Base-by-base conservation (phyloP, 2,329 filamentous ascomycete species). In the Penicillium corylophilum region DNA sequence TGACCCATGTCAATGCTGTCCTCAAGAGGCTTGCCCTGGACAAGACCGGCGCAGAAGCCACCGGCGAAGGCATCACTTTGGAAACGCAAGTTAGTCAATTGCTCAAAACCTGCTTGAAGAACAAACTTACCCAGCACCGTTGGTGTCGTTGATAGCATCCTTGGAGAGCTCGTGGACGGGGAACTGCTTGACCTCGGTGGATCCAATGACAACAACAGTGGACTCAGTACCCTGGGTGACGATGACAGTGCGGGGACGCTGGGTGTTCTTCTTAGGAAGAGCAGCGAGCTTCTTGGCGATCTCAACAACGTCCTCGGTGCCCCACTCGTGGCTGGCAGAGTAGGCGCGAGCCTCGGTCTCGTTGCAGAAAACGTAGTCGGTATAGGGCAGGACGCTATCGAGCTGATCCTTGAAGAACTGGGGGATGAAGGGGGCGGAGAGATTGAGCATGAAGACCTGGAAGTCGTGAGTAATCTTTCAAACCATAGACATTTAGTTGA, bases 381-480 rank as follows among this genome's bases (percentile, higher is more conserved):
- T 95, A 84, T 96, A 96, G 26, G 89, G 88, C 47, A 90, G 81
- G 48, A 89, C 87, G 65, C 85, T 86, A 75, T 96, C 90, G 43
- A 99, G 84, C 60, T 85, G 88, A 44, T 96, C 92, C 82, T 96
- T 96, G 87, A 97, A 99, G 83, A 96, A 96, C 71, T 95, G 88
- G 35, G 88, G 80, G 68, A 99, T 96, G 81, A 99, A 99, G 54
- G 94, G 94, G 7, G 94, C 94, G 46, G 90, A 94, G 55, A 99
- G 84, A 63, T 91, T 95, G 64, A 99, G 85, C 65, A 92, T 84
- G 74, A 97, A 95, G 56, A 81, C 71, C 81, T 83, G 54, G 28
- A 45, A 28, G 28, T 38, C 35, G 16, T 53, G 40, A 53, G 36
- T 41, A 31, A 41, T 20, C 31, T 28, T 9, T 13, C 18, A 16